These are phyloP conservation scores for Pythium coloratum DNA, from an alignment of 352 stramenopile species.

Conservation along the genomic window DNA sequence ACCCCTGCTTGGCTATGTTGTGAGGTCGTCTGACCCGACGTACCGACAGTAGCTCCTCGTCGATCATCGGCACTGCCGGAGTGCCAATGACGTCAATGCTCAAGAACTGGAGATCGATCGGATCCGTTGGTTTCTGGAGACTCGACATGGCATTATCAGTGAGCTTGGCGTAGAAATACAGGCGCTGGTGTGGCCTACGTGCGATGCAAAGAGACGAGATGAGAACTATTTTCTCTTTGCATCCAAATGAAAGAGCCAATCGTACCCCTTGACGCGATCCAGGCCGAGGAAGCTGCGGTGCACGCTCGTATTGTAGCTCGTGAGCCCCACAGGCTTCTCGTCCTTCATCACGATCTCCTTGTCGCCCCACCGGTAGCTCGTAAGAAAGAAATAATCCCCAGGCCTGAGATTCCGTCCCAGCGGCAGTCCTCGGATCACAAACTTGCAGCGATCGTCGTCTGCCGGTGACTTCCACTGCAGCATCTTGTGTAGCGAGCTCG, in stretches of 20 bases:
- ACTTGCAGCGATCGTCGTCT: slow-evolving; percentile 86
- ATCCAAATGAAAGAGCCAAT: background rate
- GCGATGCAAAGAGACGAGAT: background rate
- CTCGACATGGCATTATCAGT: slow-evolving; percentile 76
- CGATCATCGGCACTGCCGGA: slow-evolving; percentile 16
- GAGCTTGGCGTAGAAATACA: slow-evolving; percentile 84
- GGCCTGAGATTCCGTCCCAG: slow-evolving; percentile 70
- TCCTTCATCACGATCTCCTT: slow-evolving; percentile 84
- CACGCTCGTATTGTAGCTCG: slow-evolving; percentile 84
- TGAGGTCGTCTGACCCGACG: background rate
- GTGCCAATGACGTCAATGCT: slow-evolving; percentile 69
- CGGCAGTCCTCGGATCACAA: slow-evolving; percentile 78
- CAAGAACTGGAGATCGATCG: slow-evolving; percentile 59
- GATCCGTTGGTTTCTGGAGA: slow-evolving; percentile 52
- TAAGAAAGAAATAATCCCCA: slow-evolving; percentile 87
- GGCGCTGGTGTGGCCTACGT: slow-evolving; percentile 49
- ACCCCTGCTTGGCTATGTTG: background rate
- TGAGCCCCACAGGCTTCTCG: slow-evolving; percentile 71
- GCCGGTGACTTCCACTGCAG: slow-evolving; percentile 85
- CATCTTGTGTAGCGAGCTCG: slow-evolving; percentile 75
- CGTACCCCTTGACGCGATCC: slow-evolving; percentile 75
- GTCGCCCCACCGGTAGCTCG: slow-evolving; percentile 86
- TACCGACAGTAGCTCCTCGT: slow-evolving; percentile 26
- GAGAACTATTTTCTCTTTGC: slow-evolving; percentile 1
- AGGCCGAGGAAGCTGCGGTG: slow-evolving; percentile 84